These are phyloP conservation scores for Conoideocrella luteorostrata DNA, from an alignment of 2,329 filamentous ascomycete species.

Conservation along the genomic window DNA sequence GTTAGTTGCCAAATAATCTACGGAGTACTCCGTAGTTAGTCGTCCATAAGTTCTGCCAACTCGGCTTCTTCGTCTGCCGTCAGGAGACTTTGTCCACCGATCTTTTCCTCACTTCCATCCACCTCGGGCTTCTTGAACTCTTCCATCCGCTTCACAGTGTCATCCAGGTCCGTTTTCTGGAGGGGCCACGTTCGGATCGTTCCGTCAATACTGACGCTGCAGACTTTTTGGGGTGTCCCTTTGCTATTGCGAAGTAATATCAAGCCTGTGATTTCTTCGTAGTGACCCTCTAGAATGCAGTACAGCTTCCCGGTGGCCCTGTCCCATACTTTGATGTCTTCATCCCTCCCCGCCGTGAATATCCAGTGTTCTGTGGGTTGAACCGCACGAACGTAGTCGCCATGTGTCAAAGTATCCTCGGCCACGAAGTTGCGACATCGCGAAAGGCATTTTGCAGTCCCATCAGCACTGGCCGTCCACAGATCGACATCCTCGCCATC, in stretches of 20 bases:
- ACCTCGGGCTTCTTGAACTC: constrained; percentile 39
- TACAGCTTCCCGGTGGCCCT: constrained; percentile 63
- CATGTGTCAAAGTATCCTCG: constrained; percentile 70
- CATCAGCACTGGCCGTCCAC: constrained; percentile 92
- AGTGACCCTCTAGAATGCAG: constrained; percentile 76
- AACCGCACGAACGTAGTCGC: constrained; percentile 84
- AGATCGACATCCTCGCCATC: constrained; percentile 60
- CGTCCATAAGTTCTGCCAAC: constrained; percentile 83
- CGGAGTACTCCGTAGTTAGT: no score
- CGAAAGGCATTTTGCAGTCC: constrained; percentile 73
- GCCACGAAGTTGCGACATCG: constrained; percentile 61
- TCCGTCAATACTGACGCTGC: constrained; percentile 84
- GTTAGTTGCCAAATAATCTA: no score
- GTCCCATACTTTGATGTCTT: constrained; percentile 90
- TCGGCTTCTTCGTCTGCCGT: constrained; percentile 91
- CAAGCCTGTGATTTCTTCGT: constrained; percentile 83
- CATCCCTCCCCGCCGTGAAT: constrained; percentile 82
- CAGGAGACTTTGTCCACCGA: constrained; percentile 46
- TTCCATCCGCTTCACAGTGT: constrained; percentile 36
- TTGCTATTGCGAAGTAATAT: constrained; percentile 46
- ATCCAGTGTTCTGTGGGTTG: constrained; percentile 71
- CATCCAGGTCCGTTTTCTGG: constrained; percentile 50
- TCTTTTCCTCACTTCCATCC: constrained; percentile 41
- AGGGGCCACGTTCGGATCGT: constrained; percentile 83
- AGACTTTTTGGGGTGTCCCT: constrained; percentile 42